Conservation (phyloP, 306 rosid genomes). For the Ziziphus jujuba region DNA sequence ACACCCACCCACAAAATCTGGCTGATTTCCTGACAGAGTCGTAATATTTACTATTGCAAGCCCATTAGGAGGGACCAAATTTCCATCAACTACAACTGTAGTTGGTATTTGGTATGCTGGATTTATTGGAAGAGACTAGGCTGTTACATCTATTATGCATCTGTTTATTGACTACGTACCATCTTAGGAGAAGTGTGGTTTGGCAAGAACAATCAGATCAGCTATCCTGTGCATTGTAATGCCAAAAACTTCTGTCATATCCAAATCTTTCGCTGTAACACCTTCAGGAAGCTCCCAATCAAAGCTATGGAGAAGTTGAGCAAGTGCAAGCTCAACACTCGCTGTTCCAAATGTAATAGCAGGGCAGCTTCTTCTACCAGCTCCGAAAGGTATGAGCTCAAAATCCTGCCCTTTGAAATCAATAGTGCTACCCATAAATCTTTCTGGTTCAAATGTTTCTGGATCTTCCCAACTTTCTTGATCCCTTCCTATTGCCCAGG, state of each 20-base stretch:
- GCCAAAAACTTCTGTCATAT: conserved; percentile 61
- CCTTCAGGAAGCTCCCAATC: conserved; percentile 74
- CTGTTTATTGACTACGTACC: not conserved
- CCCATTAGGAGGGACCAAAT: no score
- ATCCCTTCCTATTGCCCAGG: conserved; percentile 69
- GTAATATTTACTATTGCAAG: no score
- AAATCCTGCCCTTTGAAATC: conserved; percentile 61
- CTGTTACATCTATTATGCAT: conserved; percentile 4
- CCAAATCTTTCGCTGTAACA: conserved; percentile 42
- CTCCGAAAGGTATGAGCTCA: conserved; percentile 68
- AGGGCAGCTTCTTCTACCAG: conserved; percentile 76
- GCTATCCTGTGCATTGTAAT: conserved; percentile 65
- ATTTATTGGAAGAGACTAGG: not conserved
- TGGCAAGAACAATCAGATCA: conserved; percentile 45
- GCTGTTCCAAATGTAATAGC: conserved; percentile 43
- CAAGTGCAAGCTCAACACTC: conserved; percentile 56
- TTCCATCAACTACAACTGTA: no score
- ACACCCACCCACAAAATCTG: no score
- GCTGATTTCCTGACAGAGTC: no score
- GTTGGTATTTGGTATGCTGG: no score
- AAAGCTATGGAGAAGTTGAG: conserved; percentile 63
- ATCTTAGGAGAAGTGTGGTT: conserved; percentile 35
- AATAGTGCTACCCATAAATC: conserved; percentile 48
- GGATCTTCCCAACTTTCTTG: conserved; percentile 62
- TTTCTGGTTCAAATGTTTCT: conserved; percentile 53